Base-by-base conservation (phyloP, 2,329 filamentous ascomycete genomes). In the Penicillium janthinellum region DNA sequence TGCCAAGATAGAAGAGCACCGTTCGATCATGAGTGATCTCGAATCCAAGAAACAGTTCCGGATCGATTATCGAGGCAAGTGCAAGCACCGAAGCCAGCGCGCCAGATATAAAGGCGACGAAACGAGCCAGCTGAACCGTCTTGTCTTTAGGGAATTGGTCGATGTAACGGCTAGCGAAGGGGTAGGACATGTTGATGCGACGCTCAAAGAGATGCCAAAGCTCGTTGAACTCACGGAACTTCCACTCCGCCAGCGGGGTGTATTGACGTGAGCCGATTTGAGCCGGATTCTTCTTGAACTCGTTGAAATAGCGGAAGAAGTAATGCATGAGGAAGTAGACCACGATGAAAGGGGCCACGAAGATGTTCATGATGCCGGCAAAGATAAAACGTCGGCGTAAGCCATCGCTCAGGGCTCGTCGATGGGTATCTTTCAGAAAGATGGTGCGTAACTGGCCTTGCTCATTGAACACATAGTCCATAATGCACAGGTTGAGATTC, bases 181-280 rank as follows among this genome's bases (percentile, higher is more conserved):
- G 93, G 71, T 95, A 92, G 0, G 95, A 96, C 90, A 98, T 96
- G 65, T 96, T 93, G 44, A 94, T 82, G 20, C 95, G 88, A 64
- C 94, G 90, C 61, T 92, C 86, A 70, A 98, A 99, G 2, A 98
- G 83, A 75, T 99, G 95, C 58, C 90, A 89, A 1, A 99, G 83
- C 75, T 99, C 95, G 70, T 99, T 99, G 83, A 98, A 99, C 74
- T 98, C 94, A 50, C 95, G 89, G 64, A 99, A 97, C 70, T 97
- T 98, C 95, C 95, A 99, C 73, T 96, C 90, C 0, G 95, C 95
- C 53, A 96, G 85, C 1, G 92, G 91, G 0, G 94, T 98, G 73
- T 97, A 99, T 65, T 92, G 89, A 42, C 95, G 88, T 15, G 92
- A 89, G n/a, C 91, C 90, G 39, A 96, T 85, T 63, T 92, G 88